These are phyloP conservation scores for Saitoella complicata DNA, from an alignment of 805 yeast species.

Conservation along the genomic window DNA sequence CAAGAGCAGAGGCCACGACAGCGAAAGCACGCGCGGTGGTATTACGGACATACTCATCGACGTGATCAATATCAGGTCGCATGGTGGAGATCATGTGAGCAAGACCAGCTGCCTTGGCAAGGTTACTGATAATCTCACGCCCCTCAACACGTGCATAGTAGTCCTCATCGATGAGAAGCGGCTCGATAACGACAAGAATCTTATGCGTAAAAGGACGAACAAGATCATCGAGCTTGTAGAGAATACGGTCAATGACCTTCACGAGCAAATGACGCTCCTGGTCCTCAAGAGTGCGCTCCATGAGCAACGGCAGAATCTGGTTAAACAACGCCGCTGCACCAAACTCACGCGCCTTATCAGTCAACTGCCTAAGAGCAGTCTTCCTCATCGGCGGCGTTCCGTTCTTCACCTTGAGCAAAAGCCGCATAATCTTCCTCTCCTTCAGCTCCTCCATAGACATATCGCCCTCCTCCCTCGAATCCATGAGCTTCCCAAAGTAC, in stretches of 20 bases:
- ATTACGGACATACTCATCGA: conserved; percentile 66
- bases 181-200: conserved; percentile 58
- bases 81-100: conserved; percentile 62
- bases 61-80: conserved; percentile 67
- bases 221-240: conserved; percentile 46
- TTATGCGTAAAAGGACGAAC: conserved; percentile 60
- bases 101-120: conserved; percentile 71
- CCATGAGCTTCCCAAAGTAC: conserved; percentile 48
- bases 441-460: conserved; percentile 37
- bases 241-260: conserved; percentile 53
- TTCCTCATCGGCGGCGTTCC: conserved; percentile 59
- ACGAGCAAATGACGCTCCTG: conserved; percentile 72
- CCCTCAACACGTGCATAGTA: conserved; percentile 60
- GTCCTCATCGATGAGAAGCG: conserved; percentile 68
- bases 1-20: conserved; percentile 64
- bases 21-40: conserved; percentile 68
- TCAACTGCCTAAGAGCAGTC: conserved; percentile 45
- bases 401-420: conserved; percentile 58
- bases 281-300: conserved; percentile 58
- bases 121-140: conserved; percentile 54
- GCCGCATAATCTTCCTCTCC: conserved; percentile 43
- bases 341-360: conserved; percentile 43
- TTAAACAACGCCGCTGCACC: conserved; percentile 60
- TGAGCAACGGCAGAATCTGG: conserved; percentile 56
- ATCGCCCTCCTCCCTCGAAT: conserved; percentile 18